Percentiles rank a stretch among this genome's conserved stretches.
These are phyloP conservation scores for Wickerhamomyces mucosus DNA, from an alignment of 805 yeast species.

Conservation along the genomic window DNA sequence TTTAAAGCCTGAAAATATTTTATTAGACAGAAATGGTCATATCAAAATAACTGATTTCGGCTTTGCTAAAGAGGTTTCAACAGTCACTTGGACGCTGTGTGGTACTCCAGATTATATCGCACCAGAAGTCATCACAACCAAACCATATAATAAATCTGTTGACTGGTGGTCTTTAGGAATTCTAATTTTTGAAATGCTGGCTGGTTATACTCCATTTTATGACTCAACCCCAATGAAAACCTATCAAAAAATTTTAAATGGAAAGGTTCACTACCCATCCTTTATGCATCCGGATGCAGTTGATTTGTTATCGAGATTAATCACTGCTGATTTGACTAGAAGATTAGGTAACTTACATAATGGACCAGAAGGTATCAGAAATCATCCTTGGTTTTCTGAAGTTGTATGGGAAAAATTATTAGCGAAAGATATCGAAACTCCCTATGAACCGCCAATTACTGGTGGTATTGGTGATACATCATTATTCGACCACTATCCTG, in stretches of 20 bases:
- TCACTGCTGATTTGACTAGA: slow-evolving; percentile 75
- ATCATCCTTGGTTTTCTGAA: slow-evolving; percentile 86
- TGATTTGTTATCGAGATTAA: slow-evolving; percentile 62
- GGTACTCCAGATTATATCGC: slow-evolving; percentile 97
- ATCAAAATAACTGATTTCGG: slow-evolving; percentile 91
- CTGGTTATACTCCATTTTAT: slow-evolving; percentile 92
- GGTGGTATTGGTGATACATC: slow-evolving; percentile 92
- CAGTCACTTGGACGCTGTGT: slow-evolving; percentile 88
- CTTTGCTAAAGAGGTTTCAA: slow-evolving; percentile 86
- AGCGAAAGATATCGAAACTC: slow-evolving; percentile 84
- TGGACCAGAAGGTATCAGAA: slow-evolving; percentile 79
- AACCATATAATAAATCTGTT: slow-evolving; percentile 89
- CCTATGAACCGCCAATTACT: slow-evolving; percentile 92
- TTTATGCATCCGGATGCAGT: slow-evolving; percentile 70
- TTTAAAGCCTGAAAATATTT: slow-evolving; percentile 85
- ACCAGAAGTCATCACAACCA: slow-evolving; percentile 89
- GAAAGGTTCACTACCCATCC: slow-evolving; percentile 69
- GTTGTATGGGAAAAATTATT: slow-evolving; percentile 88
- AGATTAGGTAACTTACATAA: slow-evolving; percentile 79
- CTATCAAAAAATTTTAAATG: slow-evolving; percentile 80
- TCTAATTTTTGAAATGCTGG: slow-evolving; percentile 85
- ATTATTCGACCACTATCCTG: slow-evolving; percentile 73
- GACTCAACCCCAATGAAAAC: slow-evolving; percentile 91
- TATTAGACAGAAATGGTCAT: slow-evolving; percentile 84
- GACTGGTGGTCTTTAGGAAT: slow-evolving; percentile 99